Percentiles rank a stretch among this genome's conserved stretches.
Conservation (phyloP, 2,329 filamentous ascomycete genomes). For the Aspergillus unguis region DNA sequence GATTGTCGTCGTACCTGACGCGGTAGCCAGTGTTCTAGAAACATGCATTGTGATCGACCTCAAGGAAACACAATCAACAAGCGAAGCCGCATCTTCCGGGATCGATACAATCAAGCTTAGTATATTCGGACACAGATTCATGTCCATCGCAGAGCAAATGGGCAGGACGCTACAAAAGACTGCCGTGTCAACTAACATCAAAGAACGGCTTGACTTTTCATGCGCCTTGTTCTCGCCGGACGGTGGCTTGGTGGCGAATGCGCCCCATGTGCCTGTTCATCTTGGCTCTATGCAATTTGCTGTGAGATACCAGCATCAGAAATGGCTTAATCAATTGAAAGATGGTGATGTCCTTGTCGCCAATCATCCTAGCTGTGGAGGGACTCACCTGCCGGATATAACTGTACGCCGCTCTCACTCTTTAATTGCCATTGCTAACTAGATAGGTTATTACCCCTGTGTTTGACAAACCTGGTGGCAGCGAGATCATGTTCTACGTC, state of each 20-base stretch:
- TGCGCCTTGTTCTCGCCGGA: conserved; percentile 76
- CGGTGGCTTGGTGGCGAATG: conserved; percentile 65
- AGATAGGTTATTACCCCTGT: conserved; percentile 65
- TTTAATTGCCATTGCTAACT: background rate
- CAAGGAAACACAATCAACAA: conserved; percentile 47
- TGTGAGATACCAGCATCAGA: conserved; percentile 71
- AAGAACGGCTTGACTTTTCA: conserved; percentile 81
- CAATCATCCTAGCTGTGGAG: conserved; percentile 80
- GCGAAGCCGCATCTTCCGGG: conserved; percentile 19
- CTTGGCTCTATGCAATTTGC: conserved; percentile 84
- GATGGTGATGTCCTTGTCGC: conserved; percentile 78
- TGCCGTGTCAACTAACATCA: conserved; percentile 65
- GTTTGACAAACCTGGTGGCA: conserved; percentile 59
- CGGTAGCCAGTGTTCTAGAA: conserved; percentile 72
- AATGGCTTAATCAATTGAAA: conserved; percentile 75
- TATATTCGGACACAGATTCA: conserved; percentile 56
- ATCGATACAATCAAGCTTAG: conserved; percentile 54
- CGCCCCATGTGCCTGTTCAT: conserved; percentile 77
- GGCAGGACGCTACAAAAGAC: conserved; percentile 56
- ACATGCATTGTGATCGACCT: conserved; percentile 90
- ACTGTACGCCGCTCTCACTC: conserved; percentile 51
- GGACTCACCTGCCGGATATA: conserved; percentile 79
- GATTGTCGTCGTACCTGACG: conserved; percentile 78
- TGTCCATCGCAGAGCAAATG: conserved; percentile 60
- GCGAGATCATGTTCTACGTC: conserved; percentile 77